Conservation (phyloP, 768 basidiomycete species). For the Termitomyces sp. region DNA sequence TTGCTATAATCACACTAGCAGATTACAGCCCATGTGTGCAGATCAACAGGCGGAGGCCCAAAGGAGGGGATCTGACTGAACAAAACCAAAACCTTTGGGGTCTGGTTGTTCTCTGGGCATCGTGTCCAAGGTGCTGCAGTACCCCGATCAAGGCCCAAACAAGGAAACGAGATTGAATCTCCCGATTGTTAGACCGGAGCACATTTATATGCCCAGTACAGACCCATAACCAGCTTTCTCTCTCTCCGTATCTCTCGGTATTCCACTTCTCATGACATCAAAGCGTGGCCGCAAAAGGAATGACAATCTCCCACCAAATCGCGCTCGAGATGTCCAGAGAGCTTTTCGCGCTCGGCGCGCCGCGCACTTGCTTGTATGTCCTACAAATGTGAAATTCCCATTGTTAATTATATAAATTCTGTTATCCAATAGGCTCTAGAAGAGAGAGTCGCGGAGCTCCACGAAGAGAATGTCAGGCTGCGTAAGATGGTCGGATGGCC, state of each 20-base stretch:
- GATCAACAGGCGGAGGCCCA: conserved; percentile 1
- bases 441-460: conserved; percentile 72
- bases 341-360: conserved; percentile 87
- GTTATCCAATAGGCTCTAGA: conserved; percentile 62
- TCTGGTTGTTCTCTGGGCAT: neutral
- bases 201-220: conserved; percentile 36
- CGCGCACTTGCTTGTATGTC: conserved; percentile 71
- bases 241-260: conserved; percentile 21
- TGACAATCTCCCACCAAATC: conserved; percentile 72
- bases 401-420: conserved; percentile 24
- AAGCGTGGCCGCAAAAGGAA: conserved; percentile 85
- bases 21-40: neutral
- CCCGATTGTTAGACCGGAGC: conserved; percentile 26
- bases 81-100: conserved; percentile 1
- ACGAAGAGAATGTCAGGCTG: conserved; percentile 75
- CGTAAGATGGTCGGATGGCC: conserved; percentile 69
- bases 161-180: conserved; percentile 21
- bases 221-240: conserved; percentile 18
- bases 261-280: conserved; percentile 57
- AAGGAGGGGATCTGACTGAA: conserved; percentile 1
- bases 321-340: conserved; percentile 84
- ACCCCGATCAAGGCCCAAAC: conserved; percentile 14
- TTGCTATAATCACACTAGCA: neutral
- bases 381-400: conserved; percentile 33
- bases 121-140: conserved; percentile 4